Evolutionary conservation across 768 basidiomycete species (phyloP).

Genomic region (Xerocomus potaroensis): DNA sequence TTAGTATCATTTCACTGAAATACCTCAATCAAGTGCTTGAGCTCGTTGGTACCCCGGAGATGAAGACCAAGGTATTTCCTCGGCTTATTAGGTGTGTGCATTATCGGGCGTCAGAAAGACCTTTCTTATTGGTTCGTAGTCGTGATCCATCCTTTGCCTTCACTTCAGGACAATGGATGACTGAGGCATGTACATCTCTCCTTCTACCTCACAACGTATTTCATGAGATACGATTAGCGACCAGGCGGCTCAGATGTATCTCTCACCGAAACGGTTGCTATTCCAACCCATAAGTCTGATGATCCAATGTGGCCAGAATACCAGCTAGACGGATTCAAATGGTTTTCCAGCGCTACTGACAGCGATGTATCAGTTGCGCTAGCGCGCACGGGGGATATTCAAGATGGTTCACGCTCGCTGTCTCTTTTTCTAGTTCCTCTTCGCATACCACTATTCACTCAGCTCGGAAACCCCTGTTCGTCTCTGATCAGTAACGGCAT

Average conservation of each 20-base stretch:
- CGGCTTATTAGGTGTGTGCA: conserved; percentile 53
- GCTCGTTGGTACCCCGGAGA: conserved; percentile 52
- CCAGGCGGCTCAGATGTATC: conserved; percentile 76
- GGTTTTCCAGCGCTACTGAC: conserved; percentile 84
- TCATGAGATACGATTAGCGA: conserved; percentile 35
- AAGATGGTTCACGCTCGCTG: conserved; percentile 58
- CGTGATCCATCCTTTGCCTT: conserved; percentile 59
- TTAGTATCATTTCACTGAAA: not conserved
- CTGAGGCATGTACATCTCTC: conserved; percentile 44
- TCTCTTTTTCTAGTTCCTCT: conserved; percentile 76
- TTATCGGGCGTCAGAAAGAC: not conserved
- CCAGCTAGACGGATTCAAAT: conserved; percentile 67
- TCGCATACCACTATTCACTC: conserved; percentile 44
- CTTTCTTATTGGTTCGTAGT: conserved; percentile 30
- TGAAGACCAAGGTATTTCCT: conserved; percentile 56
- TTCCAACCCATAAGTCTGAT: conserved; percentile 28
- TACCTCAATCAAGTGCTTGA: conserved; percentile 48
- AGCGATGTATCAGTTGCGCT: conserved; percentile 67
- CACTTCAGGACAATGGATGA: conserved; percentile 84
- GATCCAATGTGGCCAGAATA: conserved; percentile 48
- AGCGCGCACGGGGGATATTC: conserved; percentile 59
- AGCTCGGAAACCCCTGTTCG: conserved; percentile 37
- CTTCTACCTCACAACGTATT: not conserved
- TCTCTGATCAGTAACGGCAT: conserved; percentile 60
- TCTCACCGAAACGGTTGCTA: conserved; percentile 63